Conservation (phyloP, 805 yeast genomes). For the Ogataea paraovalis region DNA sequence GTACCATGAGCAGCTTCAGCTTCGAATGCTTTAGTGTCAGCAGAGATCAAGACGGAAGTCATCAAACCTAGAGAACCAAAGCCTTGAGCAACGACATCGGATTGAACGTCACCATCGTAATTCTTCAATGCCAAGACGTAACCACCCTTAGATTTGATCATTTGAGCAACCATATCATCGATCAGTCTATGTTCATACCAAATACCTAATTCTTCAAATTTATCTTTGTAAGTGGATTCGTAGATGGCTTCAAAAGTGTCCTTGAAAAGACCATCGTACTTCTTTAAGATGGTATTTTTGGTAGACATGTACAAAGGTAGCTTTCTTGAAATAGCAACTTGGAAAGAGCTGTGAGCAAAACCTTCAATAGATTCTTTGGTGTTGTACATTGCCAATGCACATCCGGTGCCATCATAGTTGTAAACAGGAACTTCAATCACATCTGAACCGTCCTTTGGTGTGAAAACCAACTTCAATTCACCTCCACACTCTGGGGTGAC, state of each 20-base stretch:
- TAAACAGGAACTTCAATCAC: conserved; percentile 56
- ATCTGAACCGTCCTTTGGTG: conserved; percentile 61
- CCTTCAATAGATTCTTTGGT: conserved; percentile 87
- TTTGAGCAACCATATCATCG: conserved; percentile 99
- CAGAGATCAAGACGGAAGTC: conserved; percentile 96
- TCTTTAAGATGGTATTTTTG: conserved; percentile 90
- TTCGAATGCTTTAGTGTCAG: conserved; percentile 94
- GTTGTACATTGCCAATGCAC: conserved; percentile 92
- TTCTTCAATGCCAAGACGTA: conserved; percentile 94
- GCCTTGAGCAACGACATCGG: conserved; percentile 97
- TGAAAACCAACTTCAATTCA: conserved; percentile 69
- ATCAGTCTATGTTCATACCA: conserved; percentile 97
- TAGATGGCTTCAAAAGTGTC: conserved; percentile 84
- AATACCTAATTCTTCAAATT: conserved; percentile 76
- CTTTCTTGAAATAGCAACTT: conserved; percentile 74
- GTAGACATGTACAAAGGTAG: conserved; percentile 84
- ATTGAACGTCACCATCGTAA: conserved; percentile 97
- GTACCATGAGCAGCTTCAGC: conserved; percentile 99
- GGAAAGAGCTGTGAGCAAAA: conserved; percentile 91
- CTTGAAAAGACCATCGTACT: conserved; percentile 93
- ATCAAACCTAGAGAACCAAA: conserved; percentile 94
- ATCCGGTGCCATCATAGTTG: conserved; percentile 69
- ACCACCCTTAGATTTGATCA: conserved; percentile 95
- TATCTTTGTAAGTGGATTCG: conserved; percentile 59
- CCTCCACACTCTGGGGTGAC: conserved; percentile 72